Base-by-base conservation (phyloP, 148 eudicot genomes). In the Beta vulgaris region DNA sequence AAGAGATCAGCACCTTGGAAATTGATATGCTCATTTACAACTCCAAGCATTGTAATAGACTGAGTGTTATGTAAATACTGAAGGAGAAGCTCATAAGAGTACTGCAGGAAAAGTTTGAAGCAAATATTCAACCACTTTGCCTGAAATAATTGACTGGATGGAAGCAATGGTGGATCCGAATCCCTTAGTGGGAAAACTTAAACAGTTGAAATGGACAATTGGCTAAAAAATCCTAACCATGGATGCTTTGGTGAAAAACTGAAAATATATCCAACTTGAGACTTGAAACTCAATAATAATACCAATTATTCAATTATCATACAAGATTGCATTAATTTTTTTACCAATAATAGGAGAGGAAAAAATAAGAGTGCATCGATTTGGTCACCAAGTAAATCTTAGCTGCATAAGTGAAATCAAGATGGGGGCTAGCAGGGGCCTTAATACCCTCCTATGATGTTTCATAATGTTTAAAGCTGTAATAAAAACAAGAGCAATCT, bases 21-120 rank as follows among this genome's bases (percentile, higher is more conserved):
- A 72, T 92, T 89, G 73, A 95, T 95, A 81, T 89, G 98, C 82
- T 95, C 98, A 69, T 95, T 95, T 76, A 95, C 85, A 65, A 95
- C 84, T 58, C 98, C 98, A 83, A 95, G 97, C 92, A 95, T 92
- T 16, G 88, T 89, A 37, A 89, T 88, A 37, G 91, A 89, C 72
- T 86, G 88, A 31, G 88, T 83, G 78, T 86, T 92, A 85, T 92
- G 98, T 28, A 95, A 82, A 84, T 92, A 92, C 84, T 92, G 96
- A 74, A 92, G 86, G 67, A 95, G 89, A 71, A 95, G 91, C 55
- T 89, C 98, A 73, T 90, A 92, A 32, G 98, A 88, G 73, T 95
- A 90, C 98, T 95, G 88, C 73, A 78, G 14, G 19, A 71, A 34
- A 73, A 67, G 70, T 58, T 72, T 36, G 28, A 31, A 62, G 51